Percentiles rank a stretch among this genome's conserved stretches.
These are phyloP conservation scores for Jamesozyma spencerorum DNA, from an alignment of 805 yeast species.

Conservation along the genomic window DNA sequence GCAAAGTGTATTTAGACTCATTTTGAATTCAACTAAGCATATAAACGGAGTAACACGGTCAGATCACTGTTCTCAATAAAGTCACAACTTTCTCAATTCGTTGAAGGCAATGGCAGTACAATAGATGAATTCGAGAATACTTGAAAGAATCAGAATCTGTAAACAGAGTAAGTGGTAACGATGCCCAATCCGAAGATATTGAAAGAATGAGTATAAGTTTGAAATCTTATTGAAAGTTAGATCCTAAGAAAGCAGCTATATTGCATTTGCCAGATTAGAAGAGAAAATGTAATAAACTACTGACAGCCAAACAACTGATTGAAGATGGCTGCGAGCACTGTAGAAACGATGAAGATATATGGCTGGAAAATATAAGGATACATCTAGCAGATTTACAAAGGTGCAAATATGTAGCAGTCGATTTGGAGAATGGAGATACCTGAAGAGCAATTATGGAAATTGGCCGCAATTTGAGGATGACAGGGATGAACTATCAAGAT, in stretches of 20 bases:
- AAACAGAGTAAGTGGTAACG: constrained; percentile 7
- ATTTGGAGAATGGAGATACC: constrained; percentile 61
- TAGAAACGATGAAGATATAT: constrained; percentile 59
- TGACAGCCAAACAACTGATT: constrained; percentile 51
- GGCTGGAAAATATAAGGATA: constrained; percentile 73
- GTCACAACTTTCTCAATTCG: too few species aligned
- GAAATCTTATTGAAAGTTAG: constrained; percentile 57
- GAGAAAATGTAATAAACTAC: constrained; percentile 47
- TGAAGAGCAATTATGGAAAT: constrained; percentile 54
- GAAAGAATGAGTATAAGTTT: constrained; percentile 50
- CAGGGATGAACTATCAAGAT: constrained; percentile 42
- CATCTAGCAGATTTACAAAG: constrained; percentile 36
- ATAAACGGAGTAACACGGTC: too few species aligned
- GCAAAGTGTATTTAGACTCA: too few species aligned
- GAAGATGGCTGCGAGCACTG: constrained; percentile 67
- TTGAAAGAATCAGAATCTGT: constrained; percentile 32
- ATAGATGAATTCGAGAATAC: too few species aligned
- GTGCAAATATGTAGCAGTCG: constrained; percentile 54
- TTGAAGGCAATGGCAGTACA: too few species aligned
- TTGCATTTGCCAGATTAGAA: constrained; percentile 75
- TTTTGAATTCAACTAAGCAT: too few species aligned
- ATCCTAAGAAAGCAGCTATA: constrained; percentile 77
- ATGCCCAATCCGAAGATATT: constrained; percentile 43
- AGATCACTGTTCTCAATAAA: too few species aligned
- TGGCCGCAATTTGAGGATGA: constrained; percentile 51